Percentiles rank a stretch among this genome's conserved stretches.
Conservation (phyloP, 169 alveolate genomes). For the Perkinsus marinus region DNA sequence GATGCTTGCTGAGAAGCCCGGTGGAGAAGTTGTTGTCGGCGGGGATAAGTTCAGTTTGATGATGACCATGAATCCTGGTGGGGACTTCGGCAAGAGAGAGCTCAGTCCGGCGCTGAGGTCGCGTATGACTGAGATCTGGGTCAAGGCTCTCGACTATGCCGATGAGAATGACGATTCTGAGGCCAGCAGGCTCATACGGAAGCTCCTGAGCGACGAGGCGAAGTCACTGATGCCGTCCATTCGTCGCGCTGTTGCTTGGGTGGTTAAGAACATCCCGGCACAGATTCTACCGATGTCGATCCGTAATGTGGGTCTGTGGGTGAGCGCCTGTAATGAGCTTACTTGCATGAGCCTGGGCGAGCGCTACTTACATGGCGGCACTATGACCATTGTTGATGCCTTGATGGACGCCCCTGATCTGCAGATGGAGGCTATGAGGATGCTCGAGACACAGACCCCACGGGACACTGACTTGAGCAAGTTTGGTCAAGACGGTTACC, state of each 20-base stretch:
- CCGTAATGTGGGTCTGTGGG: background rate
- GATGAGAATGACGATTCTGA: background rate
- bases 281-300: background rate
- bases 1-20: constrained; percentile 44
- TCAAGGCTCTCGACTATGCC: constrained; percentile 24
- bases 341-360: background rate
- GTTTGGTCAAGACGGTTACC: background rate
- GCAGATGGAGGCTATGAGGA: background rate
- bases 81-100: constrained; percentile 98
- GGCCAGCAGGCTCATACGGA: background rate
- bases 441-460: background rate
- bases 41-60: constrained; percentile 64
- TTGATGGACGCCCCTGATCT: background rate
- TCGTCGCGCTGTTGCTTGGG: background rate
- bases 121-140: constrained; percentile 93
- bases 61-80: constrained; percentile 99
- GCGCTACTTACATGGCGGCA: background rate
- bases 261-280: background rate
- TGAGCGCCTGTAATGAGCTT: background rate
- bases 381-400: background rate
- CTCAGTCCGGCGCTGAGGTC: constrained; percentile 95
- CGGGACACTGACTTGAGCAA: background rate
- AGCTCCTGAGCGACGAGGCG: background rate
- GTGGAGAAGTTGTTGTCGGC: constrained; percentile 2
- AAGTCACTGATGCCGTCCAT: background rate